Base-by-base conservation (phyloP, 768 basidiomycete genomes). In the Xerocomellus amylosporus region DNA sequence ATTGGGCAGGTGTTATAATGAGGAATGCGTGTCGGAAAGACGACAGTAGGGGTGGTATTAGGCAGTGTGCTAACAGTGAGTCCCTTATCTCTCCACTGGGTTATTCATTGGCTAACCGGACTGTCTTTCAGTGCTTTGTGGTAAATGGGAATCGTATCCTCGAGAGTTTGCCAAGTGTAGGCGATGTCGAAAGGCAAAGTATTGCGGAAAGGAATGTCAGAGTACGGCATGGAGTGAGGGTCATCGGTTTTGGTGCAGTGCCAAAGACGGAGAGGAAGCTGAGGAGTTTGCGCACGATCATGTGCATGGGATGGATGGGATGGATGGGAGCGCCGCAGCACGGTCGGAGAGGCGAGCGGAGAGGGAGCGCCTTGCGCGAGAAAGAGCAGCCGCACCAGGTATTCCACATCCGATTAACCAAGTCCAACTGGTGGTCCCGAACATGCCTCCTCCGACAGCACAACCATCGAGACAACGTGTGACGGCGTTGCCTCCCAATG, bases 1-100 rank as follows among this genome's bases (percentile, higher is more conserved):
- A 98, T 64, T 98, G 97, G 97, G 97, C 96, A 0, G 93, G 94
- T 3, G 96, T 98, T n/a, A 97, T 98, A 65, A 99, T 98, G 97
- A 82, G 97, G 49, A 99, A 99, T 70, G 97, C 97, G 13, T 99
- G 97, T 73, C 78, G 96, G 68, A 98, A 99, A 75, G 97, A 98
- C 63, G 96, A 98, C 58, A 84, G 79, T 46, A 75, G 87, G 34
- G 94, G 94, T 49, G 97, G 97, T 12, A 94, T 98, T 58, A 74
- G 97, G 52, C 97, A 98, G 71, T 99, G 97, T 77, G 97, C 97
- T 1, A 97, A 97, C 68, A 98, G 88, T 90, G 59, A 70, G 87
- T 80, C 22, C 15, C 20, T 51, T 17, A 1, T 19, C 14, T 45
- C n/a, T 47, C 30, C 34, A 26, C 46, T 24, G n/a, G 14, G 22